A percentile compares a stretch with the other conserved stretches of the same genome.
Conservation (phyloP, 2,329 filamentous ascomycete species). For the Ophiostoma himal-ulmi region DNA sequence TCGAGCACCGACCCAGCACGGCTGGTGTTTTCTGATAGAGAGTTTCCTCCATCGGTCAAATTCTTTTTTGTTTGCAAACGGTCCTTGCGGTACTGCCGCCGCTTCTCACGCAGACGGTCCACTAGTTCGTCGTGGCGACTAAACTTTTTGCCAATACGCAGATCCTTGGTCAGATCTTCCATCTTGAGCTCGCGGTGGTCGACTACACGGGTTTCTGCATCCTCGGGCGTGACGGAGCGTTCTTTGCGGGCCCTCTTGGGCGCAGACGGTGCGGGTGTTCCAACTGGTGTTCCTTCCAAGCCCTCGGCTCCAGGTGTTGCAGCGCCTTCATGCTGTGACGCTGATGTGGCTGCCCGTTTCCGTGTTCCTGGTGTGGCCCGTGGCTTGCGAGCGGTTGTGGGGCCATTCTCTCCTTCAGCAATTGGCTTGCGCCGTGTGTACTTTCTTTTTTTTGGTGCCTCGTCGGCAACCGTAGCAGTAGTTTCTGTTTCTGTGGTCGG, state of each 20-base stretch:
- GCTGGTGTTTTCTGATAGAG: not conserved
- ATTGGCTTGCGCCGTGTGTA: constrained; percentile 19
- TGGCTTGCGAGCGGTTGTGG: not conserved
- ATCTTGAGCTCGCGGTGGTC: constrained; percentile 64
- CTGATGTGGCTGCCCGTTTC: constrained; percentile 3
- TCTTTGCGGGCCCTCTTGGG: constrained; percentile 33
- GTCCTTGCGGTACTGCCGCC: constrained; percentile 29
- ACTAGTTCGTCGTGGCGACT: constrained; percentile 67
- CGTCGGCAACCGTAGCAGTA: not conserved
- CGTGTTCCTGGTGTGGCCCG: not conserved
- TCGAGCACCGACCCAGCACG: constrained; percentile 11
- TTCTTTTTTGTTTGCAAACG: constrained; percentile 39
- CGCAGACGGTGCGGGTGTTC: constrained; percentile 20
- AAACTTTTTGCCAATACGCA: constrained; percentile 68
- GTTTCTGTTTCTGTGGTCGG: constrained; percentile 2
- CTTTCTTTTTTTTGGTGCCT: constrained; percentile 19
- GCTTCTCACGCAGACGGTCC: constrained; percentile 53
- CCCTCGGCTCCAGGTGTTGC: constrained; percentile 5
- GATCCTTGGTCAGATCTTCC: constrained; percentile 64
- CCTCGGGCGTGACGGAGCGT: constrained; percentile 54
- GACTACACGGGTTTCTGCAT: constrained; percentile 57
- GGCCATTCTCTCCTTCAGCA: not conserved
- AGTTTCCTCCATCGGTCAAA: constrained; percentile 24
- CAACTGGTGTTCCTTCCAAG: not conserved
- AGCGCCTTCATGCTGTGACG: not conserved